These are phyloP conservation scores for Penicillium sp. DNA, from an alignment of 2,329 filamentous ascomycete species.

Conservation along the genomic window DNA sequence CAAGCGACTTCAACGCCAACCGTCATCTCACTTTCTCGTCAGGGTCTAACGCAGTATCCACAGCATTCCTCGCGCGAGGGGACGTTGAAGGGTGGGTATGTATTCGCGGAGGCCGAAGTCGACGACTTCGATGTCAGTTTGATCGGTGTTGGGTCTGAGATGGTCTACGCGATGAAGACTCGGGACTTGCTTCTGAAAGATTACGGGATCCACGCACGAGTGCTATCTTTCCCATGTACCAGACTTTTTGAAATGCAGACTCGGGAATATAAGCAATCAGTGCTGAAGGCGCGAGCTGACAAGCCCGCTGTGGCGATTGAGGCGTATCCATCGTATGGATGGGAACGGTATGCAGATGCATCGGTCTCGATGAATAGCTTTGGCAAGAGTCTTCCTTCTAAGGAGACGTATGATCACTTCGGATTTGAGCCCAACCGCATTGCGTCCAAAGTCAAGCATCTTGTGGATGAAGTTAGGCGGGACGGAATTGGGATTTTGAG, in stretches of 20 bases:
- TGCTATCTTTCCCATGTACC: slow-evolving; percentile 57
- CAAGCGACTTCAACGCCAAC: slow-evolving; percentile 41
- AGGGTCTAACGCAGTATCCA: slow-evolving; percentile 45
- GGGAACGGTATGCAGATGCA: slow-evolving; percentile 58
- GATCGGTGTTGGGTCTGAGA: slow-evolving; percentile 45
- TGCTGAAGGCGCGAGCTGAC: slow-evolving; percentile 43
- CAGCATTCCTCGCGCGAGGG: slow-evolving; percentile 41
- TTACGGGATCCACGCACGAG: slow-evolving; percentile 47
- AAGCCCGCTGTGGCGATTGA: slow-evolving; percentile 54
- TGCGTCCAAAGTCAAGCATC: slow-evolving; percentile 16
- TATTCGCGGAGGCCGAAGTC: slow-evolving; percentile 36
- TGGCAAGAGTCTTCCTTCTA: slow-evolving; percentile 34
- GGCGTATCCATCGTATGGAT: slow-evolving; percentile 54
- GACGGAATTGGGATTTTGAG: slow-evolving; percentile 17
- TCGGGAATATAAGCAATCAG: slow-evolving; percentile 49
- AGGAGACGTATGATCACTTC: slow-evolving; percentile 21
- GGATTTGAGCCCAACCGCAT: slow-evolving; percentile 18
- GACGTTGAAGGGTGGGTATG: slow-evolving; percentile 46
- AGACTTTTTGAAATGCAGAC: slow-evolving; percentile 55
- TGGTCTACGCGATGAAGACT: slow-evolving; percentile 50
- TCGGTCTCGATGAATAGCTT: slow-evolving; percentile 52
- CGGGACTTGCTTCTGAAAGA: slow-evolving; percentile 46
- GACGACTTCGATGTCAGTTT: slow-evolving; percentile 42
- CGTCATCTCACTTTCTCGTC: slow-evolving; percentile 51
- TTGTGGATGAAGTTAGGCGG: slow-evolving; percentile 19